A percentile compares a stretch with the other conserved stretches of the same genome.
Evolutionary conservation across 129 eudicot species (phyloP).

Genomic region (Centella asiatica): DNA sequence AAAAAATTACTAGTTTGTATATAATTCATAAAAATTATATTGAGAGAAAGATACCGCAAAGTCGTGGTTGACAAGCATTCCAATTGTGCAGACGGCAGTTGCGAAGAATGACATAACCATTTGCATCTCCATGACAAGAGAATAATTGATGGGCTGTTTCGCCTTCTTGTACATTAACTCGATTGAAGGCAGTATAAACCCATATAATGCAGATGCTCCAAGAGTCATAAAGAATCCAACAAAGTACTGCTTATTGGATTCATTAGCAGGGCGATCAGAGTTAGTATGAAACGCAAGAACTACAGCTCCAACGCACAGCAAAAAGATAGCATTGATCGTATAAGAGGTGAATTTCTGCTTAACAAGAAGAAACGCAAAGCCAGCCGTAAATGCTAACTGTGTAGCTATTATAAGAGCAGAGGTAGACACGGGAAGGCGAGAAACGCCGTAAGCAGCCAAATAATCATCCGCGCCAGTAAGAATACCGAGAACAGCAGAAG

Average conservation of each 20-base stretch:
- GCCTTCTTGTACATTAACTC: slow-evolving; percentile 39
- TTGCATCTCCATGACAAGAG: slow-evolving; percentile 57
- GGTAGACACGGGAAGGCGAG: slow-evolving; percentile 39
- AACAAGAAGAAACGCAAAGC: slow-evolving; percentile 42
- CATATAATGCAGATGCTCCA: slow-evolving; percentile 38
- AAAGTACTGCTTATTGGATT: slow-evolving; percentile 25
- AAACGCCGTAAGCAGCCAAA: slow-evolving; percentile 29
- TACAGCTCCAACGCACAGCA: slow-evolving; percentile 35
- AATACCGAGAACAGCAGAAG: slow-evolving; percentile 32
- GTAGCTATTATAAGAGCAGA: slow-evolving; percentile 40
- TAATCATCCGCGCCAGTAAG: slow-evolving; percentile 39
- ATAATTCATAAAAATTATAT: background rate
- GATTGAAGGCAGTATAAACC: slow-evolving; percentile 32
- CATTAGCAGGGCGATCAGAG: slow-evolving; percentile 36
- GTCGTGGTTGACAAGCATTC: slow-evolving; percentile 44
- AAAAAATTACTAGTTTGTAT: too few relatives aligned
- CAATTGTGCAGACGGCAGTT: slow-evolving; percentile 37
- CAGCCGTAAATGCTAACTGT: slow-evolving; percentile 47
- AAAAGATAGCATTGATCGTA: slow-evolving; percentile 26
- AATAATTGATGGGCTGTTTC: slow-evolving; percentile 30
- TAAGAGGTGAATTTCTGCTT: slow-evolving; percentile 33
- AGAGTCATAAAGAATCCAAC: slow-evolving; percentile 40
- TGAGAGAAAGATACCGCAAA: slow-evolving; percentile 24
- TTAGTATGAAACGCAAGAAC: slow-evolving; percentile 37
- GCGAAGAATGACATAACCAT: slow-evolving; percentile 42